phyloP scores from a whole-genome alignment of 2,329 filamentous ascomycete genomes.

The Xylariomycetidae sp. region DNA sequence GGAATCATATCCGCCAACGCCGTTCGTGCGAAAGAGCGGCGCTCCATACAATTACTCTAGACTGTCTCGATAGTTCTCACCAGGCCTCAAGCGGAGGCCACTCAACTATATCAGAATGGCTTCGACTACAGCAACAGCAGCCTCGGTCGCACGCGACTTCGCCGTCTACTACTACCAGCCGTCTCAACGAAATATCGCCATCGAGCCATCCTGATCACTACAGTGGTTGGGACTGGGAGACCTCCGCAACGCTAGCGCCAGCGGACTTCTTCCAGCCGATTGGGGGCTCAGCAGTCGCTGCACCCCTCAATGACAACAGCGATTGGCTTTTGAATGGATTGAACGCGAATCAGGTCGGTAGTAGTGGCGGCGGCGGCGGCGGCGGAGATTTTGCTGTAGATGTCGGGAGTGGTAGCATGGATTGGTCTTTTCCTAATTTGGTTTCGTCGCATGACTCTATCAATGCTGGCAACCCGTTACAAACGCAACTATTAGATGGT shows the following conservation, averaged over 20 bases:
- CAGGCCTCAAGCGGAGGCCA: slow-evolving; percentile 27
- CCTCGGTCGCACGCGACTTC: too few species aligned
- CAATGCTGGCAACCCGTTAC: too few species aligned
- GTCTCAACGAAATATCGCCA: too few species aligned
- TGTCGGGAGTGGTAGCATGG: too few species aligned
- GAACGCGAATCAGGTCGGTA: too few species aligned
- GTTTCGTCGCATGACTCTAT: too few species aligned
- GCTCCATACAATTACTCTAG: slow-evolving; percentile 20
- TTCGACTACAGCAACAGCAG: slow-evolving; percentile 5
- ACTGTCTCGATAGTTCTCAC: slow-evolving; percentile 18
- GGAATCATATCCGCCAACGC: slow-evolving; percentile 11
- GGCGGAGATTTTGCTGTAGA: too few species aligned
- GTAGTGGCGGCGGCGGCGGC: too few species aligned
- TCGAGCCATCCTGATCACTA: slow-evolving; percentile 16
- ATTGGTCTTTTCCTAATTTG: too few species aligned
- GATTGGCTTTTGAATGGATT: slow-evolving; percentile 23
- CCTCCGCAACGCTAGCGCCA: slow-evolving; percentile 18
- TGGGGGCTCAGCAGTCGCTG: too few species aligned
- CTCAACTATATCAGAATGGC: slow-evolving; percentile 25
- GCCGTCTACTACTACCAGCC: slow-evolving; percentile 17
- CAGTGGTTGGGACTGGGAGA: slow-evolving; percentile 16
- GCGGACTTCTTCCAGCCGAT: slow-evolving; percentile 24
- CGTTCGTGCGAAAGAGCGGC: slow-evolving; percentile 24
- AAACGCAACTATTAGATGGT: too few species aligned
- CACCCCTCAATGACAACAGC: too few species aligned